Conservation (phyloP, 495 filamentous ascomycete species). For the Wilcoxina mikolae region DNA sequence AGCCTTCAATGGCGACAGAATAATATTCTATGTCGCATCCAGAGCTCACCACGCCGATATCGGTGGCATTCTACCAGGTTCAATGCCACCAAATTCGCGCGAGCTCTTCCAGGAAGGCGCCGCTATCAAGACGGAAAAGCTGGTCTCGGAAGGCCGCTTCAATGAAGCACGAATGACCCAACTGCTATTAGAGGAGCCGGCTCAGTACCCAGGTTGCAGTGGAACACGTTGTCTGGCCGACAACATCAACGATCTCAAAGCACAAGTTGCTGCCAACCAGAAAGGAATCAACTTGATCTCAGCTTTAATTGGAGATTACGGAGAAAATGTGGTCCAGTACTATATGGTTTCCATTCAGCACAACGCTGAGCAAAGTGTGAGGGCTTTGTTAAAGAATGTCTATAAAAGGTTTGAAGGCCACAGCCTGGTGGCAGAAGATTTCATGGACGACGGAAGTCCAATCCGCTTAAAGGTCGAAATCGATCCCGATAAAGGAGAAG, state of each 20-base stretch:
- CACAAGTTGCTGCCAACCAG: slow-evolving; percentile 89
- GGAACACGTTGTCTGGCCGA: slow-evolving; percentile 83
- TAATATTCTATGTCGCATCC: slow-evolving; percentile 93
- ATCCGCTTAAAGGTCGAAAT: slow-evolving; percentile 77
- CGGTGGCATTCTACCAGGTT: slow-evolving; percentile 86
- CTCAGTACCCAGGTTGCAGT: slow-evolving; percentile 70
- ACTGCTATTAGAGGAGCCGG: slow-evolving; percentile 68
- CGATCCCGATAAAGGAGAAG: slow-evolving; percentile 66
- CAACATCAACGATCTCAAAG: slow-evolving; percentile 91
- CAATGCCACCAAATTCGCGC: slow-evolving; percentile 88
- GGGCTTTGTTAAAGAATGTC: slow-evolving; percentile 68
- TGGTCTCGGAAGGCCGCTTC: slow-evolving; percentile 80
- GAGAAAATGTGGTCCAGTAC: slow-evolving; percentile 78
- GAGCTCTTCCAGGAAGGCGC: slow-evolving; percentile 93
- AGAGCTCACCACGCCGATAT: slow-evolving; percentile 95
- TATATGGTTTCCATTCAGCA: slow-evolving; percentile 93
- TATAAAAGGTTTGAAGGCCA: slow-evolving; percentile 60
- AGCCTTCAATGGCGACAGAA: slow-evolving; percentile 68
- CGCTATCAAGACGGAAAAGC: slow-evolving; percentile 81
- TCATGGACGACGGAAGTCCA: slow-evolving; percentile 87
- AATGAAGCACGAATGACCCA: slow-evolving; percentile 77
- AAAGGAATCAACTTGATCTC: slow-evolving; percentile 88
- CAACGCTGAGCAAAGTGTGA: slow-evolving; percentile 76
- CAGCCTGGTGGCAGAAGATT: slow-evolving; percentile 61
- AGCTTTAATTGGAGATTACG: slow-evolving; percentile 73